Base-by-base conservation (phyloP, 306 rosid species). In the Quercus aquifolioides region DNA sequence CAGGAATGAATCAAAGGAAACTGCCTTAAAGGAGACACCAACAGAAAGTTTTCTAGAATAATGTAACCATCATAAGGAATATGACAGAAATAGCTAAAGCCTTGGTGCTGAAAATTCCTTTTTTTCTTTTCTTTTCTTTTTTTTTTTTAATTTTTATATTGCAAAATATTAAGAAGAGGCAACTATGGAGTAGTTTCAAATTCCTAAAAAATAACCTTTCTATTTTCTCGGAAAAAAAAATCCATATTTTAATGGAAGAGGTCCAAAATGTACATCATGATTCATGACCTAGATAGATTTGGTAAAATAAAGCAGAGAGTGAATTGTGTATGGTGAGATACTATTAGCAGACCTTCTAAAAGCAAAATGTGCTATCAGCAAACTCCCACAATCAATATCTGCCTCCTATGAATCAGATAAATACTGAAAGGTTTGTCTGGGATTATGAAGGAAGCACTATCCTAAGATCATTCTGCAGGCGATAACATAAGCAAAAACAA, bases 361-460 rank as follows among this genome's bases (percentile, higher is more conserved):
- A 43, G 58, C 21, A 83, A 86, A 85, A 80, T 79, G 74, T 5
- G 71, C 89, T 71, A 84, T 87, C 84, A 58, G 86, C 74, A 82
- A 90, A 63, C 73, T 70, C 63, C 82, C 77, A 83, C 9, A n/a
- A 46, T 60, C 43, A 59, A 78, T 77, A 23, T 84, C 57, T 72
- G 85, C 91, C 84, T 75, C 90, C 84, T 86, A 83, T 83, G 87
- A 83, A 89, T n/a, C n/a, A n/a, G n/a, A 78, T 79, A 78, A 80
- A 78, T 55, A 78, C 31, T 67, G 5, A 33, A 28, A 14, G 7
- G 59, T 80, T 73, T 58, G 79, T 84, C 88, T 82, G 88, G 89
- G 88, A 89, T 82, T 85, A 84, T 54, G 81, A 57, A 75, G 87
- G 84, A 80, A 77, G 20, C 52, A 49, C 31, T 1, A 65, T 20